phyloP scores from a whole-genome alignment of 1,284 basidiomycete species.

The Ustilago trichophora region DNA sequence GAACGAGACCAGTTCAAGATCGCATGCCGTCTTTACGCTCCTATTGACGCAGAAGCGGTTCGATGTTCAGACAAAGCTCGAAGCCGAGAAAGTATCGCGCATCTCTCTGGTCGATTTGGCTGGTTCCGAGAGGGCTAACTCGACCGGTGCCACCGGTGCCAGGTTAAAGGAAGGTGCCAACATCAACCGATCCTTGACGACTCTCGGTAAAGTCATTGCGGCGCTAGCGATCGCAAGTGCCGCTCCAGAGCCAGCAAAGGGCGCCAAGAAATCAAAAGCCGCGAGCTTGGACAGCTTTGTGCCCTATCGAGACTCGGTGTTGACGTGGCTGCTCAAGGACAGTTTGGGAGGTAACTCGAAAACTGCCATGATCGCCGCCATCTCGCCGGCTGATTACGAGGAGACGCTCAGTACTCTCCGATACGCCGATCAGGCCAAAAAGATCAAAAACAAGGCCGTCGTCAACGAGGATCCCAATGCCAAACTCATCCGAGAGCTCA shows the following conservation, averaged over 20 bases:
- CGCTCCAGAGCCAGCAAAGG: constrained; percentile 39
- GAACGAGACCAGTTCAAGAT: constrained; percentile 63
- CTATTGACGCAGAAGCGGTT: constrained; percentile 54
- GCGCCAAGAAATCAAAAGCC: constrained; percentile 44
- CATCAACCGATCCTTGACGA: constrained; percentile 60
- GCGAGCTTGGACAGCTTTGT: constrained; percentile 56
- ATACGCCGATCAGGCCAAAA: constrained; percentile 96
- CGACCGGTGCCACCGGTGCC: constrained; percentile 64
- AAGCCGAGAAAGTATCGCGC: constrained; percentile 60
- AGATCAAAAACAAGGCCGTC: constrained; percentile 99
- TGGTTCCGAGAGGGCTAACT: constrained; percentile 64
- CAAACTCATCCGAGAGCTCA: constrained; percentile 95
- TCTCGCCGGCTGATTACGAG: constrained; percentile 96
- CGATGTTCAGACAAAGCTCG: constrained; percentile 55
- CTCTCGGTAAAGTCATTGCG: constrained; percentile 60
- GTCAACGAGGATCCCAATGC: constrained; percentile 99
- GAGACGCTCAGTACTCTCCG: constrained; percentile 93
- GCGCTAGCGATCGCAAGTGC: constrained; percentile 55
- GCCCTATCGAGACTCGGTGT: constrained; percentile 60
- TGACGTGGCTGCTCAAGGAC: constrained; percentile 68
- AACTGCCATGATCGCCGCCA: constrained; percentile 81
- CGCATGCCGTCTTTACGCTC: constrained; percentile 62
- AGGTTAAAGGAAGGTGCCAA: constrained; percentile 66
- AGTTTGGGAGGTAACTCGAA: constrained; percentile 66
- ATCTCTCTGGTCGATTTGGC: constrained; percentile 63